Evolutionary conservation across 805 yeast genomes (phyloP), one percentile per base, ranked within the genome.

Genomic region (Zygoascus flipseniorum): DNA sequence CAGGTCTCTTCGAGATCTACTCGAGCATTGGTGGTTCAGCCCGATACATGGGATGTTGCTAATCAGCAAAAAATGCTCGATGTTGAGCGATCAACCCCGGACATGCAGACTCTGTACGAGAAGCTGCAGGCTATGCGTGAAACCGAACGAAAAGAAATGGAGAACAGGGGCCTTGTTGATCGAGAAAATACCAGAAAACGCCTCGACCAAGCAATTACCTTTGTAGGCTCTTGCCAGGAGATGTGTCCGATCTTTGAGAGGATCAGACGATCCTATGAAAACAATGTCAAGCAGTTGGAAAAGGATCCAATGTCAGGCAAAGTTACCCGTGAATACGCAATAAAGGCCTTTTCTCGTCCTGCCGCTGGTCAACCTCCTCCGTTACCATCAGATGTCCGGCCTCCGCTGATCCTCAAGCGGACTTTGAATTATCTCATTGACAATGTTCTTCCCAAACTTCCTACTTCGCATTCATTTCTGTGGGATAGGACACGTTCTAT

Each of bases 281-380:
- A 89, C 62, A 90, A 90, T 60, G 93, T 89, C 39, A 84, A 86
- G 54, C 74, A 77, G 9, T 76, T 83, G 60, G 99, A 93, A 69
- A 83, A 76, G 58, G 89, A 85, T 56, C 79, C 82, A 1, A 71
- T 71, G 0, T 74, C 80, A 2, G 80, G 80, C 4, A 76, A 72
- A 56, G 84, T 89, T 5, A 76, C 87, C 0, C 66, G 78, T 31
- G 63, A 63, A 0, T 72, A 74, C 46, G 96, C 97, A 0, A 79
- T 93, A 6, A 93, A 93, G 69, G 95, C 96, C 1, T 93, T 93
- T 65, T 86, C 95, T 20, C 76, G 99, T 61, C 97, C 99, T 0
- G 96, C 96, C 16, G 97, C 98, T 0, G 99, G 98, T 6, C 97
- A 93, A 61, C 96, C 97, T 1, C 98, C 97, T 1, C 95, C 98